Percentiles rank a stretch among this genome's conserved stretches.
Conservation (phyloP, 257 asterid species). For the Schizonepeta tenuifolia region DNA sequence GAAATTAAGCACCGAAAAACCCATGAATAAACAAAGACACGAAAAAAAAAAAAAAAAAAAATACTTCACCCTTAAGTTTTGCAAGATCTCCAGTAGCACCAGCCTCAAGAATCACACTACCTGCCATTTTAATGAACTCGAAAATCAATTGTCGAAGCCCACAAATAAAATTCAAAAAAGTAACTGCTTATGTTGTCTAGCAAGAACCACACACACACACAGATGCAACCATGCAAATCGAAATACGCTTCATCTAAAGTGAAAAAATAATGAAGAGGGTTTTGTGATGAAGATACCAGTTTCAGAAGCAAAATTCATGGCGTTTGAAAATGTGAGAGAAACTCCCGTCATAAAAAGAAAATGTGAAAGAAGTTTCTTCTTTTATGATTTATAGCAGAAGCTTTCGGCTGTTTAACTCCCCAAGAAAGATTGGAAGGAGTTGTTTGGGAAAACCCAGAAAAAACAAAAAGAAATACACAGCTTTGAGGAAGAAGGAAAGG, state of each 20-base stretch:
- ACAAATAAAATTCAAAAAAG: not conserved
- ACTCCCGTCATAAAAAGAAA: too few relatives aligned
- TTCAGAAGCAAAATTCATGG: not conserved
- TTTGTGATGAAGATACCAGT: not conserved
- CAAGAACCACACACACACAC: not conserved
- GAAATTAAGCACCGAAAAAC: not conserved
- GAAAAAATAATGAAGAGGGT: not conserved
- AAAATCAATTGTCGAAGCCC: slow-evolving; percentile 1
- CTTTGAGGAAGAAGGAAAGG: too few relatives aligned
- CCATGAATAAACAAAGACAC: too few relatives aligned
- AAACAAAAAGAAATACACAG: too few relatives aligned
- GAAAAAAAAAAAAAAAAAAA: not conserved
- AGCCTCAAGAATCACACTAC: slow-evolving; percentile 20
- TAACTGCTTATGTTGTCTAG: not conserved
- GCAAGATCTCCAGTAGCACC: slow-evolving; percentile 31
- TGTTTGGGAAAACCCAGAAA: not conserved
- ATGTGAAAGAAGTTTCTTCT: not conserved
- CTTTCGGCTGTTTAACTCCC: not conserved
- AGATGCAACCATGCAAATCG: not conserved
- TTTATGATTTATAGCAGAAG: not conserved
- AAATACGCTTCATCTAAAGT: not conserved
- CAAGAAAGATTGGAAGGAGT: too few relatives aligned
- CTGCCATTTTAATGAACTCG: not conserved
- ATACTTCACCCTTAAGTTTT: slow-evolving; percentile 4
- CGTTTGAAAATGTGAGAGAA: not conserved